Evolutionary conservation across 176 grass and related monocot genomes (phyloP), one percentile per base, ranked within the genome.

Genomic region (Aegilops bicornis): DNA sequence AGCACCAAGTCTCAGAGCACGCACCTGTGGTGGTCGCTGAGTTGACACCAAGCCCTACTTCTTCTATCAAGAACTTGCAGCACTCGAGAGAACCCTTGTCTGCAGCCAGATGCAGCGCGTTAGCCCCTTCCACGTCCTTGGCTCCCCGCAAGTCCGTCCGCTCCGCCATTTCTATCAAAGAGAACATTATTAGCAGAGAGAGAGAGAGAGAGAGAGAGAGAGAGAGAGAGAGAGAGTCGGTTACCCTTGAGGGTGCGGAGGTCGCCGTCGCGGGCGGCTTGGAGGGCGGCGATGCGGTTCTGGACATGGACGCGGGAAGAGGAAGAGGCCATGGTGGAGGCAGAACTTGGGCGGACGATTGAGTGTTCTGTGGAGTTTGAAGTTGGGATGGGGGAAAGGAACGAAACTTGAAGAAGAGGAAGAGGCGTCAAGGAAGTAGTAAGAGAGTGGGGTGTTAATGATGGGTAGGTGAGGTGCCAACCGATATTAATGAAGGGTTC

Each of bases 61-160:
- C 72, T 72, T 91, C 89, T n/a, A 87, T 32, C 3, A 91, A 33
- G 67, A 78, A 89, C 82, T 76, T 76, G 62, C 59, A 78, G 52
- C 77, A 27, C 4, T 89, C 48, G 12, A 48, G 79, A 17, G 0
- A 19, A 14, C 90, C 86, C 23, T 20, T 22, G 9, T 32, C 3
- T 8, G 90, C 77, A 22, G 90, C 90, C 10, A 36, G 30, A 76
- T 92, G 86, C 14, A 92, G 84, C 12, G 71, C 60, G 27, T 43
- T 80, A 15, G 25, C 37, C 36, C 86, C 90, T 7, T 82, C 58
- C 2, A 4, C 4, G 24, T 69, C 77, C 72, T 32, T 70, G 7
- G 60, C 27, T 33, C 1, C 27, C 47, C 24, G 65, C 65, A 87
- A 1, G 50, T 88, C 82, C 22, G 79, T 11, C 7, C 45, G 85